Percentiles rank a stretch among this genome's conserved stretches.
These are phyloP conservation scores for Mortierella sp. DNA, from an alignment of 371 early-diverging fungal species.

Conservation along the genomic window DNA sequence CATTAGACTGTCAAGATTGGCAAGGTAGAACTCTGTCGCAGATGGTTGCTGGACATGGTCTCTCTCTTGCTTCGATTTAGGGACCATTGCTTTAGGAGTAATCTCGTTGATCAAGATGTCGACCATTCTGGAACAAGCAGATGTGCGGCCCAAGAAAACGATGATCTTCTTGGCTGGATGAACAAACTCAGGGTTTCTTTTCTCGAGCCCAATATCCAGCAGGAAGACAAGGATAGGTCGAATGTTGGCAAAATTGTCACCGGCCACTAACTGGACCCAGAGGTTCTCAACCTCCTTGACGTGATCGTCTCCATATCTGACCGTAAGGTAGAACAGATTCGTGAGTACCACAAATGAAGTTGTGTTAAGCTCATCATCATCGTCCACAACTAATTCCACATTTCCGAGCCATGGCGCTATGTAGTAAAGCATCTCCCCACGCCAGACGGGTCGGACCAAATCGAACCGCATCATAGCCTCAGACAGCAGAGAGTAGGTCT, in stretches of 20 bases:
- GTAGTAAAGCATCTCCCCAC: slow-evolving; percentile 79
- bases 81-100: slow-evolving; percentile 84
- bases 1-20: slow-evolving; percentile 77
- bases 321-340: slow-evolving; percentile 88
- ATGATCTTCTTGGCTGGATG: slow-evolving; percentile 85
- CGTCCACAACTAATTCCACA: slow-evolving; percentile 71
- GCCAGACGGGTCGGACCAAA: slow-evolving; percentile 69
- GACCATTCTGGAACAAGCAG: slow-evolving; percentile 70
- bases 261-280: slow-evolving; percentile 84
- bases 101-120: slow-evolving; percentile 77
- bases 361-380: slow-evolving; percentile 61
- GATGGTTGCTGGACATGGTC: slow-evolving; percentile 37
- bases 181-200: slow-evolving; percentile 84
- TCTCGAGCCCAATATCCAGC: slow-evolving; percentile 78
- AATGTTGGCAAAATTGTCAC: slow-evolving; percentile 73
- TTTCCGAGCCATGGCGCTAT: slow-evolving; percentile 91
- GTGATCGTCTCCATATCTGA: slow-evolving; percentile 83
- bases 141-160: slow-evolving; percentile 83
- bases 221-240: slow-evolving; percentile 81
- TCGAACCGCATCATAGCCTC: slow-evolving; percentile 87
- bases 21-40: slow-evolving; percentile 62
- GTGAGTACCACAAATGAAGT: slow-evolving; percentile 79
- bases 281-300: slow-evolving; percentile 83
- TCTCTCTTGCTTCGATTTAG: slow-evolving; percentile 68
- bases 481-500: slow-evolving; percentile 80